Evolutionary conservation across 106 monocot genomes (phyloP).

Genomic region (Dioscorea zingiberensis): DNA sequence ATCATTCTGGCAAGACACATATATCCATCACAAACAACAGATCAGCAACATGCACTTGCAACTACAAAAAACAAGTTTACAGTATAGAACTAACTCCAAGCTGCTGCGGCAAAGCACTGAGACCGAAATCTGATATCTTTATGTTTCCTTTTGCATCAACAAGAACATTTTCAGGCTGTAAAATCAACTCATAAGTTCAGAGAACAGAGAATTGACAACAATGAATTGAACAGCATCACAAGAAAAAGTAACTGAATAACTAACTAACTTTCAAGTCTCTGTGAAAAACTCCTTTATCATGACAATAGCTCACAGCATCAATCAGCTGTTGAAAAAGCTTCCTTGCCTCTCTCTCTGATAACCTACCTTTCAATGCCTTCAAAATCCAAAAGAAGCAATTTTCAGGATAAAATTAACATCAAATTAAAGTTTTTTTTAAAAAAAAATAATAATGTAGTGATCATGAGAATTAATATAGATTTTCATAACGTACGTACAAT

Average conservation of each 20-base stretch:
- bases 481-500: slow-evolving; percentile 30
- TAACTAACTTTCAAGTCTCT: slow-evolving; percentile 83
- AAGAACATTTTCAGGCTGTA: slow-evolving; percentile 61
- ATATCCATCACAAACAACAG: no score
- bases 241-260: no score
- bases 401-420: no score
- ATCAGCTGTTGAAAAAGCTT: slow-evolving; percentile 91
- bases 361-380: slow-evolving; percentile 47
- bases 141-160: slow-evolving; percentile 56
- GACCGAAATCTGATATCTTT: slow-evolving; percentile 62
- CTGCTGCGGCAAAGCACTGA: slow-evolving; percentile 49
- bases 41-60: no score
- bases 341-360: slow-evolving; percentile 55
- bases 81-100: slow-evolving; percentile 7
- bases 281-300: slow-evolving; percentile 85
- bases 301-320: slow-evolving; percentile 90
- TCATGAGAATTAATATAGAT: no score
- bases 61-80: no score
- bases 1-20: slow-evolving; percentile 56
- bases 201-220: no score
- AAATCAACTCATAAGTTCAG: no score
- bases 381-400: background rate
- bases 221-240: no score
- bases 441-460: no score
- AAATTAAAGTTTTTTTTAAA: no score